Conservation (phyloP, 371 early-diverging fungal genomes). For the Mucor sp. region DNA sequence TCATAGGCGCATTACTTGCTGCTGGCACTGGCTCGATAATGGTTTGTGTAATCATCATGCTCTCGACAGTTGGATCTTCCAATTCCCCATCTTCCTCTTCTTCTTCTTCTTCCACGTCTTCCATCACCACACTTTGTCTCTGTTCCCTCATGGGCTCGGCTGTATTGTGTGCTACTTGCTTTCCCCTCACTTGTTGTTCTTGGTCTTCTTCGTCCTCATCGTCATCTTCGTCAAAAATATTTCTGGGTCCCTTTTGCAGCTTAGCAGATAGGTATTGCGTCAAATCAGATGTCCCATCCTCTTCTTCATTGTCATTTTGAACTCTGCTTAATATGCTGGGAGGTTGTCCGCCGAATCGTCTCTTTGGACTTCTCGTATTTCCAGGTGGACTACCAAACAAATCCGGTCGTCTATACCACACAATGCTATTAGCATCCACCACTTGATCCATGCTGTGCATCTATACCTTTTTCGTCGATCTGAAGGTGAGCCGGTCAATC, state of each 20-base stretch:
- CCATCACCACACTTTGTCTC: neutral
- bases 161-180: neutral
- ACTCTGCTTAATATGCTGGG: slow-evolving; percentile 7
- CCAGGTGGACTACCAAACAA: slow-evolving; percentile 12
- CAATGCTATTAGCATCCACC: neutral
- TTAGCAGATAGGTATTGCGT: neutral
- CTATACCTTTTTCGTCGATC: slow-evolving; percentile 8
- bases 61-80: neutral
- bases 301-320: neutral
- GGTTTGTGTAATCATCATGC: neutral
- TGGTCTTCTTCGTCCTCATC: neutral
- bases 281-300: slow-evolving; percentile 2
- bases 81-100: neutral
- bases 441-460: neutral
- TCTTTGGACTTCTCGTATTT: neutral
- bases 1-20: neutral
- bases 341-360: slow-evolving; percentile 4
- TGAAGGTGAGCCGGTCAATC: neutral
- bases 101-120: neutral
- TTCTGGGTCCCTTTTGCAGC: neutral
- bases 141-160: neutral
- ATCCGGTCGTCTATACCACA: slow-evolving; percentile 9
- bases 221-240: slow-evolving; percentile 10
- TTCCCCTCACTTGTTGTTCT: neutral
- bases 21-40: neutral